Percentiles rank a stretch among this genome's conserved stretches.
These are phyloP conservation scores for Pseudocercospora crystallina DNA, from an alignment of 2,329 filamentous ascomycete genomes.

Conservation along the genomic window DNA sequence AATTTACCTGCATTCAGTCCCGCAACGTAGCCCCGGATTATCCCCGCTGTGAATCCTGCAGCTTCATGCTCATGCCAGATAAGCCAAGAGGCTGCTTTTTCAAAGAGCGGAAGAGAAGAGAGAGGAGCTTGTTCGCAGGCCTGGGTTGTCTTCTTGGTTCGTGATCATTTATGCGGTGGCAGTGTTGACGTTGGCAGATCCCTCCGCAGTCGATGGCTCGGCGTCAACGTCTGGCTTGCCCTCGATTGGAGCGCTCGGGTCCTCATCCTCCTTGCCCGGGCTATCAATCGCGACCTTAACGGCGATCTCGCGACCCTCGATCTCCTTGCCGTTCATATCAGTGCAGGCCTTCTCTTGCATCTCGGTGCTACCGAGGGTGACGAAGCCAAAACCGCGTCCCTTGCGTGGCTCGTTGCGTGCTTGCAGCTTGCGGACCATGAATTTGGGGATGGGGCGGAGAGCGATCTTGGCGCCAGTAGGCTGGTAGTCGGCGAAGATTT, in stretches of 20 bases:
- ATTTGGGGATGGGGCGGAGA: constrained; percentile 94
- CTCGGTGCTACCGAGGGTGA: constrained; percentile 92
- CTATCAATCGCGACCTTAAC: constrained; percentile 99
- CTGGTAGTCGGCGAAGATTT: constrained; percentile 90
- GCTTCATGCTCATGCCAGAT: constrained; percentile 25
- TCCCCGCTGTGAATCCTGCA: constrained; percentile 16
- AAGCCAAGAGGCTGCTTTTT: constrained; percentile 21
- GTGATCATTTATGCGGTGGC: constrained; percentile 24
- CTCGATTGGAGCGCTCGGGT: constrained; percentile 51
- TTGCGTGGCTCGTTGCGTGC: constrained; percentile 97
- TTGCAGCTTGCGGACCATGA: constrained; percentile 99
- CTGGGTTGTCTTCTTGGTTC: constrained; percentile 1
- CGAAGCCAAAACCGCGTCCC: constrained; percentile 98
- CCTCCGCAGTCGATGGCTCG: constrained; percentile 37
- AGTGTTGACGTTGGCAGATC: constrained; percentile 34
- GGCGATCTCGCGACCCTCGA: constrained; percentile 97
- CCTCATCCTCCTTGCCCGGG: constrained; percentile 95
- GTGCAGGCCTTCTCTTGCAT: constrained; percentile 92
- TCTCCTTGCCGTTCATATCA: constrained; percentile 99
- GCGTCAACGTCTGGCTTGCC: constrained; percentile 32
- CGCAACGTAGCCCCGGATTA: constrained; percentile 10
- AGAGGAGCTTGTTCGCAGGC: constrained; percentile 11
- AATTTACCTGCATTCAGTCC: constrained; percentile 18
- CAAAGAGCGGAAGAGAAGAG: constrained; percentile 15
- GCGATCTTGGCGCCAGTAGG: constrained; percentile 97